Base-by-base conservation (phyloP, 108 stramenopile species). In the Cyclotella atomus region DNA sequence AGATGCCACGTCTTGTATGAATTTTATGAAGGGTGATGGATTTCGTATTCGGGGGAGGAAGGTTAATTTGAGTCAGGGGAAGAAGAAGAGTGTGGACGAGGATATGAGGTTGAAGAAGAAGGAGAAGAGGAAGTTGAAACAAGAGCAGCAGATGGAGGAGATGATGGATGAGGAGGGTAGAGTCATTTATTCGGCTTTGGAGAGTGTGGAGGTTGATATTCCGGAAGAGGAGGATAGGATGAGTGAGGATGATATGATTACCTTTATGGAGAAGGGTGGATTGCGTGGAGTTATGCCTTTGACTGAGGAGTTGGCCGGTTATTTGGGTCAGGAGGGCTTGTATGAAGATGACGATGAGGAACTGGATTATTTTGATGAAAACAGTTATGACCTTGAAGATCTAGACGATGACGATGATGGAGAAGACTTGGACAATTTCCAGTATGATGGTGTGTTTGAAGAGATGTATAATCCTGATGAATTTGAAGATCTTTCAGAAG, bases 1-100 rank as follows among this genome's bases (percentile, higher is more conserved):
- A 70, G 91, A 63, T 70, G 96, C 96, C 23, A 93, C 92, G 2
- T 70, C 81, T 21, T 89, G 88, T 38, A 84, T 95, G 86, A 89
- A 87, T 68, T 54, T 62, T 41, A 68, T 87, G 28, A 77, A 84
- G 20, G 82, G 83, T n/a, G 78, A 61, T 24, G 60, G 65, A 12
- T 74, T 77, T 59, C 80, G 71, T 52, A 62, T 93, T 32, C 65
- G 71, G 67, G 89, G 85, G 28, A 56, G 91, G 28, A 34, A 47
- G 17, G 54, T 96, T 5, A 66, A 81, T n/a, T 75, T 93, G 44
- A 77, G 76, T 71, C 92, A 91, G 29, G 15, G 86, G 23, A 68
- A 89, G 57, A 52, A 45, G 38, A 38, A 55, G 68, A 33, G 46
- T 1, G 64, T 65, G 25, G 64, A 65, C n/a, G 64, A 65, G 15